These are phyloP conservation scores for Ceratonia siliqua DNA, from an alignment of 306 rosid species.

Conservation along the genomic window DNA sequence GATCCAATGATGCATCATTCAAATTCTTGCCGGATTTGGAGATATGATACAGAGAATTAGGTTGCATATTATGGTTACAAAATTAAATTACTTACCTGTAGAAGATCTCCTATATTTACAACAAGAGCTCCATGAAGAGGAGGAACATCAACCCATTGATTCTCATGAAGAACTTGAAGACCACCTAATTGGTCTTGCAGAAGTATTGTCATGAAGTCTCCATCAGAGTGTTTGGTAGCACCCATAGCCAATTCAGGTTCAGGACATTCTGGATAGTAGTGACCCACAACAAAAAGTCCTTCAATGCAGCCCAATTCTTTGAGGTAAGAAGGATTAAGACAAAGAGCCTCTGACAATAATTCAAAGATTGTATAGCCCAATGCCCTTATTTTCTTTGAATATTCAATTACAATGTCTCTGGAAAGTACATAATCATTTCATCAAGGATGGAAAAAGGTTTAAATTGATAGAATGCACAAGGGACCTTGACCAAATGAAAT, in stretches of 20 bases:
- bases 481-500: neutral
- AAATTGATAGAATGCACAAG: neutral
- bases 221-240: conserved; percentile 43
- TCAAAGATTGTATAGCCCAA: conserved; percentile 44
- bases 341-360: conserved; percentile 53
- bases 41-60: too few relatives aligned
- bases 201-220: conserved; percentile 46
- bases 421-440: neutral
- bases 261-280: conserved; percentile 53
- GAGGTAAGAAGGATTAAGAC: conserved; percentile 39
- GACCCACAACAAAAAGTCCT: conserved; percentile 36
- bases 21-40: too few relatives aligned
- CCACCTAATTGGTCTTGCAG: conserved; percentile 55
- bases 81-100: conserved; percentile 31
- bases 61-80: neutral
- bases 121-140: conserved; percentile 48
- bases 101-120: conserved; percentile 50
- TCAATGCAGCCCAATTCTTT: conserved; percentile 40
- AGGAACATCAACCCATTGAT: conserved; percentile 45
- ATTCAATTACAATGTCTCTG: conserved; percentile 44
- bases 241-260: conserved; percentile 54
- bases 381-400: conserved; percentile 38
- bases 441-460: neutral
- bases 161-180: conserved; percentile 43
- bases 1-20: too few relatives aligned